Evolutionary conservation across 495 filamentous ascomycete genomes (phyloP).

Genomic region (Hypoxylon crocopeplum): DNA sequence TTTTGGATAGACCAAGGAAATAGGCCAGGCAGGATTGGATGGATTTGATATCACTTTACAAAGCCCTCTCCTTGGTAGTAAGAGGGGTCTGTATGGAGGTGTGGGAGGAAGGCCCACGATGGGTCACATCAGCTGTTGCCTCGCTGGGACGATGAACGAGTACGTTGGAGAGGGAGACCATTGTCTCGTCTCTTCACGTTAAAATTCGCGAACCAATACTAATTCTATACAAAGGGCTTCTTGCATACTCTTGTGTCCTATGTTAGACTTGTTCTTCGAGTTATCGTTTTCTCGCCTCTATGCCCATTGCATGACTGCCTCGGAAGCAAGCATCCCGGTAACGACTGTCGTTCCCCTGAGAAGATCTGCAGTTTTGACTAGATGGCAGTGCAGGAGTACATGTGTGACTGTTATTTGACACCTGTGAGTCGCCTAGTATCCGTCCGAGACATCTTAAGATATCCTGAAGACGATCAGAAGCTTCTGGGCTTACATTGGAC

Average conservation of each 20-base stretch:
- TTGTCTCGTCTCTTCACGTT: conserved; percentile 9
- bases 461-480: no score
- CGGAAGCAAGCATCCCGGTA: no score
- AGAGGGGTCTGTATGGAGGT: conserved; percentile 4
- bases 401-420: no score
- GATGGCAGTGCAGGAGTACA: no score
- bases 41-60: conserved; percentile 29
- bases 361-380: no score
- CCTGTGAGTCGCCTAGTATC: no score
- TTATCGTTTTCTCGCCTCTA: no score
- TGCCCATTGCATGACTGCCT: no score
- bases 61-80: neutral
- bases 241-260: neutral
- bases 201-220: conserved; percentile 15
- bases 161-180: neutral
- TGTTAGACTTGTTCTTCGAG: no score
- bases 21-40: conserved; percentile 24
- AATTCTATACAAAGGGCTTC: conserved; percentile 15
- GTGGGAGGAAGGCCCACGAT: neutral
- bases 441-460: no score
- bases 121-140: conserved; percentile 14
- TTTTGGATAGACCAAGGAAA: conserved; percentile 33
- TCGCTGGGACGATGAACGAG: conserved; percentile 24
- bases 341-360: no score
- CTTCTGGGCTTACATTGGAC: no score